Conservation (phyloP, 768 basidiomycete species). For the Kwoniella mangroviensis region DNA sequence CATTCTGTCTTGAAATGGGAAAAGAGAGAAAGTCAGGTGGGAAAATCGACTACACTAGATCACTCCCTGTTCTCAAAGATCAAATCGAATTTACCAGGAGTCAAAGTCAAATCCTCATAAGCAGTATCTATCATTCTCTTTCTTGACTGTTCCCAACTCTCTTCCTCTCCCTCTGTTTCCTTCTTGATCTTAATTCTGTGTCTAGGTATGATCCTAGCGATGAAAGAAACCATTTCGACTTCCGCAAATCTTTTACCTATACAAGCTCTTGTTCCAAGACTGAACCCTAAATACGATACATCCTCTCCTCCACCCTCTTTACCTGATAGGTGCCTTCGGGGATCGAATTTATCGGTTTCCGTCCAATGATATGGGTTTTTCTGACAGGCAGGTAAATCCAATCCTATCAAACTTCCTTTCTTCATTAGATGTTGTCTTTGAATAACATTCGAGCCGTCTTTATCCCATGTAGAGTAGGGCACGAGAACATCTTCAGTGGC, state of each 20-base stretch:
- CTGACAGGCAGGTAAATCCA: slow-evolving; percentile 33
- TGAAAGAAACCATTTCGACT: slow-evolving; percentile 34
- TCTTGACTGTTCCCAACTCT: slow-evolving; percentile 27
- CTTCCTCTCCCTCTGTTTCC: slow-evolving; percentile 29
- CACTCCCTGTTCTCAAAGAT: slow-evolving; percentile 25
- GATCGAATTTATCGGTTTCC: not conserved
- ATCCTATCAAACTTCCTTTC: slow-evolving; percentile 30
- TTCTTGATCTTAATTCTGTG: slow-evolving; percentile 16
- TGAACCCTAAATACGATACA: slow-evolving; percentile 28
- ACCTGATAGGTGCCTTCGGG: slow-evolving; percentile 3
- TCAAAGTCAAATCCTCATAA: slow-evolving; percentile 38
- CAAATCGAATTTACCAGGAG: slow-evolving; percentile 36
- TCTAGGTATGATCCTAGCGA: slow-evolving; percentile 20
- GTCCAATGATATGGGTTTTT: slow-evolving; percentile 34
- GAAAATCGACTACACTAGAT: not conserved
- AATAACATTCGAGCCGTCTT: slow-evolving; percentile 14
- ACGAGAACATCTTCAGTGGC: slow-evolving; percentile 27
- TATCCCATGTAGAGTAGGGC: slow-evolving; percentile 39
- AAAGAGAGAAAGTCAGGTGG: no score
- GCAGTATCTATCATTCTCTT: slow-evolving; percentile 34
- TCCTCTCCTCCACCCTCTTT: not conserved
- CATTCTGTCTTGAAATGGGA: no score
- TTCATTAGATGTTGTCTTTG: slow-evolving; percentile 24
- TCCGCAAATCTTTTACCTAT: slow-evolving; percentile 44
- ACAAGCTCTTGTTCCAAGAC: slow-evolving; percentile 26